Evolutionary conservation across 2,329 filamentous ascomycete genomes (phyloP).

Genomic region (Clarireedia monteithiana): DNA sequence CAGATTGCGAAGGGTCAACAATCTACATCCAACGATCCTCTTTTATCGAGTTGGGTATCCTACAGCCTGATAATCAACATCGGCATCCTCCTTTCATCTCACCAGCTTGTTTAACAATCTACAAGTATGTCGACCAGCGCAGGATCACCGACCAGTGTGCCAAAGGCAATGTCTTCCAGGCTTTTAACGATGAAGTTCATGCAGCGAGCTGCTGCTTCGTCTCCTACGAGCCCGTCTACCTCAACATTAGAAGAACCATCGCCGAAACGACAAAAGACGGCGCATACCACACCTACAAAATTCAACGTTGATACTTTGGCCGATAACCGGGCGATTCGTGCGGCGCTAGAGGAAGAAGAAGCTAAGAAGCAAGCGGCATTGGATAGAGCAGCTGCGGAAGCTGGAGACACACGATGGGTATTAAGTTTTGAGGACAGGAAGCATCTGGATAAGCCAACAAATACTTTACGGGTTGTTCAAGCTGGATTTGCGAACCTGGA

Average conservation of each 20-base stretch:
- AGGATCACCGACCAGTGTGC: constrained; percentile 30
- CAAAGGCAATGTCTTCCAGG: constrained; percentile 74
- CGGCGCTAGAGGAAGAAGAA: constrained; percentile 60
- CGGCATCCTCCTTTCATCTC: neutral
- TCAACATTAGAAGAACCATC: constrained; percentile 43
- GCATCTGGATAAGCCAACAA: constrained; percentile 24
- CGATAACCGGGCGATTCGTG: constrained; percentile 53
- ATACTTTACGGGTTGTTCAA: constrained; percentile 49
- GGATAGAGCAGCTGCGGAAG: constrained; percentile 51
- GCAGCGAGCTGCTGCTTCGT: constrained; percentile 72
- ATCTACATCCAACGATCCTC: neutral
- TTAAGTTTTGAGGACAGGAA: constrained; percentile 45
- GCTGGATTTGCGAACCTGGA: constrained; percentile 49
- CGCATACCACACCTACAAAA: constrained; percentile 28
- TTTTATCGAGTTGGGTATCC: neutral
- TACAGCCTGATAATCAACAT: neutral
- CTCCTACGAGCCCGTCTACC: constrained; percentile 35
- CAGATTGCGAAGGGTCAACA: neutral
- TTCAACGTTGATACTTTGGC: constrained; percentile 38
- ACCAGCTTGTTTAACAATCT: neutral
- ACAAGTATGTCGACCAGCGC: constrained; percentile 22
- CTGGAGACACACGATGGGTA: constrained; percentile 70
- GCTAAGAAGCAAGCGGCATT: constrained; percentile 53
- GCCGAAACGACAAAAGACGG: constrained; percentile 56
- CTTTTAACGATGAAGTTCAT: constrained; percentile 97